Conservation (phyloP, 2,329 filamentous ascomycete species). For the Colletotrichum shisoi region DNA sequence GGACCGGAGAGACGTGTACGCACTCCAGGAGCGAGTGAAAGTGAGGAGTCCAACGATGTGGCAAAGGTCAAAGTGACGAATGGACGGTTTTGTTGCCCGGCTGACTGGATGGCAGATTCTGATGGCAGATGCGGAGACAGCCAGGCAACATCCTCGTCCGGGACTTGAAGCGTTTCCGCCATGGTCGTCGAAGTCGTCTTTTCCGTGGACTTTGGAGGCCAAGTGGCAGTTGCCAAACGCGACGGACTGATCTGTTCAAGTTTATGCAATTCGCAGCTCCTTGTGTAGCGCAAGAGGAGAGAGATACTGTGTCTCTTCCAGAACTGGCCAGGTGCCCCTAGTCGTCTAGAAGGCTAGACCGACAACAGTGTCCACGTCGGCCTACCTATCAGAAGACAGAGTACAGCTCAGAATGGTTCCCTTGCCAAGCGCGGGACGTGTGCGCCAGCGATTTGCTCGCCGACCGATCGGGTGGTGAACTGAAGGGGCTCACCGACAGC, state of each 20-base stretch:
- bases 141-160: conserved; percentile 43
- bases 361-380: conserved; percentile 15
- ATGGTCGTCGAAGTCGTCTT: conserved; percentile 36
- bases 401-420: not conserved
- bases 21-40: conserved; percentile 79
- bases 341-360: conserved; percentile 29
- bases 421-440: conserved; percentile 7
- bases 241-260: not conserved
- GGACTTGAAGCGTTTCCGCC: conserved; percentile 42
- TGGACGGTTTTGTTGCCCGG: conserved; percentile 44
- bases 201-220: conserved; percentile 12
- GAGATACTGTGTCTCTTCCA: conserved; percentile 27
- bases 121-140: conserved; percentile 46
- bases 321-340: conserved; percentile 29
- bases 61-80: conserved; percentile 88
- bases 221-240: not conserved
- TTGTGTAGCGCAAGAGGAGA: conserved; percentile 27
- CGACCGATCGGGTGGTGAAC: not conserved
- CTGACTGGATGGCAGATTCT: conserved; percentile 22
- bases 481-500: not conserved
- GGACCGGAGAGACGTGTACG: conserved; percentile 85
- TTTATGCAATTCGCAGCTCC: conserved; percentile 16
- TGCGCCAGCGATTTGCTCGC: not conserved
- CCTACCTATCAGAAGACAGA: conserved; percentile 14
- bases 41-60: conserved; percentile 82